Percentiles rank a stretch among this genome's conserved stretches.
These are phyloP conservation scores for Tolypocladium album DNA, from an alignment of 2,329 filamentous ascomycete species.

Conservation along the genomic window DNA sequence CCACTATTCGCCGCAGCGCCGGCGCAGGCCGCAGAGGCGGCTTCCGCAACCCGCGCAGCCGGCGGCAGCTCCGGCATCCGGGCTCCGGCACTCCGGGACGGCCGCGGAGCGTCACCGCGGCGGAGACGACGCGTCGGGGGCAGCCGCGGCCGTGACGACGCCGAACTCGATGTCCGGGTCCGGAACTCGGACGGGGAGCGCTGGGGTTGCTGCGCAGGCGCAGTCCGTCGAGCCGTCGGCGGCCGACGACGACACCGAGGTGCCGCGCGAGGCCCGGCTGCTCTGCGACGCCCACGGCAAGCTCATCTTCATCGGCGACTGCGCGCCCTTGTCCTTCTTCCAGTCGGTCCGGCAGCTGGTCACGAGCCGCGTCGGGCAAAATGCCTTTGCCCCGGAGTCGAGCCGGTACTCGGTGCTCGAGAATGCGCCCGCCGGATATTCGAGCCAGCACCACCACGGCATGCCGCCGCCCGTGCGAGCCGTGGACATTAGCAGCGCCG, in stretches of 20 bases:
- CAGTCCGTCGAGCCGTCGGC: conserved; percentile 4
- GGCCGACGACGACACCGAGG: conserved; percentile 41
- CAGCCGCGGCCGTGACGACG: background rate
- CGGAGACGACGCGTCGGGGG: background rate
- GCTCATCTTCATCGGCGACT: conserved; percentile 45
- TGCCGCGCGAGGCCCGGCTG: conserved; percentile 40
- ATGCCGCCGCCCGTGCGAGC: conserved; percentile 15
- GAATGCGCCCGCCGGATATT: conserved; percentile 21
- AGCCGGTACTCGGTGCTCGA: conserved; percentile 39
- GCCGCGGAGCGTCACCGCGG: background rate
- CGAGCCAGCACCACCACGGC: background rate
- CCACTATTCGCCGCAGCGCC: conserved; percentile 34
- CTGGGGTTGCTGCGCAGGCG: background rate
- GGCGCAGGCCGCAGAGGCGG: conserved; percentile 18
- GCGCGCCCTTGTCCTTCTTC: conserved; percentile 44
- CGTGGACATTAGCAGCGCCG: conserved; percentile 15
- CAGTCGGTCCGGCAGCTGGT: conserved; percentile 43
- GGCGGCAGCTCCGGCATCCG: background rate
- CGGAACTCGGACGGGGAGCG: background rate
- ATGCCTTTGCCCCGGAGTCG: conserved; percentile 40
- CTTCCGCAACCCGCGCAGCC: background rate
- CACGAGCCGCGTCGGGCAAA: conserved; percentile 33
- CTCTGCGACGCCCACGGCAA: conserved; percentile 42
- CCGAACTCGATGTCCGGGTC: background rate
- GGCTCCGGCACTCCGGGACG: background rate